These are phyloP conservation scores for Linum lewisii DNA, from an alignment of 345 rosid genomes.

Conservation along the genomic window DNA sequence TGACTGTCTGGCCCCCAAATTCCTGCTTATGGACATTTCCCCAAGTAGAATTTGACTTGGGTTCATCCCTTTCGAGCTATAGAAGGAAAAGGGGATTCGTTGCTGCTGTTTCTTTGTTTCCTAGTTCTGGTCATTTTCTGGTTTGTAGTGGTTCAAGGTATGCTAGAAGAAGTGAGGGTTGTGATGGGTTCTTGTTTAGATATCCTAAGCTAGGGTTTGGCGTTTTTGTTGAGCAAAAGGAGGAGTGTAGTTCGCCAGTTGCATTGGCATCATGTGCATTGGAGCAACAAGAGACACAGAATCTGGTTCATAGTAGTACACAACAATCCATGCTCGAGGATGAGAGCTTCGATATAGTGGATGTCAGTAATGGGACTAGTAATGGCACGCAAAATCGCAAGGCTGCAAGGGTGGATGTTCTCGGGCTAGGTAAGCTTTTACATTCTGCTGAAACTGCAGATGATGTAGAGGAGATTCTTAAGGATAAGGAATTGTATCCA, in stretches of 20 bases:
- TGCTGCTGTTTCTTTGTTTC: constrained; percentile 18
- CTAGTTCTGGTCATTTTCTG: constrained; percentile 20
- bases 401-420: constrained; percentile 44
- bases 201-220: constrained; percentile 19
- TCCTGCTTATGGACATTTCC: constrained; percentile 39
- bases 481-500: constrained; percentile 55
- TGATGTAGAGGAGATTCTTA: constrained; percentile 64
- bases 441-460: constrained; percentile 53
- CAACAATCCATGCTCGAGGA: constrained; percentile 14
- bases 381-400: constrained; percentile 11
- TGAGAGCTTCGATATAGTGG: constrained; percentile 16
- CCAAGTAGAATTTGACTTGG: constrained; percentile 38
- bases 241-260: constrained; percentile 24
- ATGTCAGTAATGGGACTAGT: constrained; percentile 17
- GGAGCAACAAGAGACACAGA: constrained; percentile 43
- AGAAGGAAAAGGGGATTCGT: constrained; percentile 22
- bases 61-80: constrained; percentile 25
- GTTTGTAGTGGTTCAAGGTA: constrained; percentile 25
- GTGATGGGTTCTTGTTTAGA: constrained; percentile 20
- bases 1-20: constrained; percentile 36
- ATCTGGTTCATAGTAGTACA: constrained; percentile 29
- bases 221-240: constrained; percentile 26
- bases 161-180: constrained; percentile 14
- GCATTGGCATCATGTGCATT: constrained; percentile 40
- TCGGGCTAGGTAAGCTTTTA: constrained; percentile 42